Percentiles rank a stretch among this genome's conserved stretches.
Conservation (phyloP, 129 eudicot genomes). For the Flaveria trinervia region DNA sequence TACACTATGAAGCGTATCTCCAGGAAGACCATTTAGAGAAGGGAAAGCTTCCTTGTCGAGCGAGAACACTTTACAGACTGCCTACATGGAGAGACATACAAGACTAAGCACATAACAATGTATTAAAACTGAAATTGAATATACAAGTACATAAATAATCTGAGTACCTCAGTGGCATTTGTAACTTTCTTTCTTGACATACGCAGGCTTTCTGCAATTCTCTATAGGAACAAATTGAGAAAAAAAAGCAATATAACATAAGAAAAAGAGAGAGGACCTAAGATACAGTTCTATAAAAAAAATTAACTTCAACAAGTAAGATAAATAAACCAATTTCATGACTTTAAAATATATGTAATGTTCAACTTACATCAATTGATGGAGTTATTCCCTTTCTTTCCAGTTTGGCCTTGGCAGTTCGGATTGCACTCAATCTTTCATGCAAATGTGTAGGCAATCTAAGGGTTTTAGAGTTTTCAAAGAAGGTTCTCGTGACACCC, state of each 20-base stretch:
- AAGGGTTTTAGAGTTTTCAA: constrained; percentile 75
- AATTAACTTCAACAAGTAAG: neutral
- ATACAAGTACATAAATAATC: constrained; percentile 15
- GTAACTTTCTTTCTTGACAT: constrained; percentile 90
- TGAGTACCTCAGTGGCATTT: constrained; percentile 89
- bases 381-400: constrained; percentile 88
- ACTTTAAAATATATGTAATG: neutral
- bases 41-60: constrained; percentile 94
- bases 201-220: constrained; percentile 71
- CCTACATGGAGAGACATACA: constrained; percentile 47
- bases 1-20: constrained; percentile 91
- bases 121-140: neutral
- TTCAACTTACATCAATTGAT: constrained; percentile 69
- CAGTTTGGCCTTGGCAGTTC: constrained; percentile 74
- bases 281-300: neutral
- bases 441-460: constrained; percentile 88
- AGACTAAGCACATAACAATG: constrained; percentile 12
- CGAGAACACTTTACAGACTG: constrained; percentile 75
- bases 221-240: constrained; percentile 45
- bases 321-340: constrained; percentile 5
- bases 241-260: neutral
- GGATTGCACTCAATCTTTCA: constrained; percentile 82
- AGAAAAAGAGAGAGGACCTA: neutral
- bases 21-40: constrained; percentile 86
- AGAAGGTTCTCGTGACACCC: constrained; percentile 92